Conservation (phyloP, 306 rosid genomes). For the Argentina anserina region DNA sequence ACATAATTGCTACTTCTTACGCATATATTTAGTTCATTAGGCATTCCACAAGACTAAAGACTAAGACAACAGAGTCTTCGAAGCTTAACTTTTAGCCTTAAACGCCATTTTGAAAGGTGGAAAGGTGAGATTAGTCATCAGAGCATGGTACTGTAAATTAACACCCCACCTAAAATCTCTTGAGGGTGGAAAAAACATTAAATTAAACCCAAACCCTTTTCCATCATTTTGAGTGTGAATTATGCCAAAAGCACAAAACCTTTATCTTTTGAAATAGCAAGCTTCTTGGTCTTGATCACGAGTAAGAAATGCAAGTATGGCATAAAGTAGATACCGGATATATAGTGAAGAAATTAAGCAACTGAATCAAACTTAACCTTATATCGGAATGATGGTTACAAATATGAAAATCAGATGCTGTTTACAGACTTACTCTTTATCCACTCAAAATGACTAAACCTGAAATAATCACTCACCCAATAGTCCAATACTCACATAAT, state of each 20-base stretch:
- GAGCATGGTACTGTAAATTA: constrained; percentile 1
- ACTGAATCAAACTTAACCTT: background rate
- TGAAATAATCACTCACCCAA: background rate
- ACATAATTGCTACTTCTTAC: background rate
- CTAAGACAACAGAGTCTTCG: background rate
- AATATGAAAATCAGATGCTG: background rate
- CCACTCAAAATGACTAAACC: background rate
- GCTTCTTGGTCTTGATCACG: background rate
- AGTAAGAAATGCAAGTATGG: constrained; percentile 4
- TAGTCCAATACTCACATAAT: background rate
- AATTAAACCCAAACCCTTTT: background rate
- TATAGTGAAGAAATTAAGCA: background rate
- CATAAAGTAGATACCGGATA: background rate
- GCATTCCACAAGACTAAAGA: background rate
- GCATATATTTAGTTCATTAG: background rate
- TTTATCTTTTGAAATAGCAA: background rate
- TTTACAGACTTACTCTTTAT: background rate
- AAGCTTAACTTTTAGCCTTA: background rate
- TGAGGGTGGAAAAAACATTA: no score
- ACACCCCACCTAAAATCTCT: constrained; percentile 8
- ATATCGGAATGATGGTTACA: background rate
- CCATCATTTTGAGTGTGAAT: background rate
- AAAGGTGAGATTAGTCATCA: constrained; percentile 16
- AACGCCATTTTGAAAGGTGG: background rate
- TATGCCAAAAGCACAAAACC: background rate